Conservation (phyloP, 495 filamentous ascomycete species). For the Podospora sp. region DNA sequence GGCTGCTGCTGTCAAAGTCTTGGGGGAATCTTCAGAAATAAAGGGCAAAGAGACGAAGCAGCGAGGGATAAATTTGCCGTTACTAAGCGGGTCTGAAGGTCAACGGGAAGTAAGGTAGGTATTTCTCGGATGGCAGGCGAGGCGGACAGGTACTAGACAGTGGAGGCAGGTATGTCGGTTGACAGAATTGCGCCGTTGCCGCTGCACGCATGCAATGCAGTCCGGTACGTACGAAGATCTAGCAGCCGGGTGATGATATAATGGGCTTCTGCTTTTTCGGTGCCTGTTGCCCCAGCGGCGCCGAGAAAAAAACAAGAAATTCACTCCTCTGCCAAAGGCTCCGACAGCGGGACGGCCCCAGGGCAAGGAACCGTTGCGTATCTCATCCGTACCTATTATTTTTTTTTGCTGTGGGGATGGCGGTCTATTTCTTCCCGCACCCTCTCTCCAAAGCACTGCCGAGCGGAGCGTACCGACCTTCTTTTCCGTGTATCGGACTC, state of each 20-base stretch:
- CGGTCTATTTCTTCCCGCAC: background rate
- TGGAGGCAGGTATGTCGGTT: background rate
- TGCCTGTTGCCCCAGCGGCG: too few relatives aligned
- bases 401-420: background rate
- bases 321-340: background rate
- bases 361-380: background rate
- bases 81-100: background rate
- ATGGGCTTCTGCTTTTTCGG: background rate
- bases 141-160: background rate
- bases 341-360: constrained; percentile 8
- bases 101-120: background rate
- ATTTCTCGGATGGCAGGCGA: background rate
- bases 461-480: background rate
- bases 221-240: background rate
- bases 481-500: background rate
- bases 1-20: too few relatives aligned
- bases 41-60: background rate
- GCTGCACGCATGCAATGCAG: background rate
- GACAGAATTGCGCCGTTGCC: background rate
- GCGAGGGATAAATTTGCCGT: background rate
- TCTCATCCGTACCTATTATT: background rate
- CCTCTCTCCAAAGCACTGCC: background rate
- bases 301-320: background rate
- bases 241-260: background rate
- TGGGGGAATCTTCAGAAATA: background rate